phyloP scores from a whole-genome alignment of 345 rosid species.

The Populus euphratica region DNA sequence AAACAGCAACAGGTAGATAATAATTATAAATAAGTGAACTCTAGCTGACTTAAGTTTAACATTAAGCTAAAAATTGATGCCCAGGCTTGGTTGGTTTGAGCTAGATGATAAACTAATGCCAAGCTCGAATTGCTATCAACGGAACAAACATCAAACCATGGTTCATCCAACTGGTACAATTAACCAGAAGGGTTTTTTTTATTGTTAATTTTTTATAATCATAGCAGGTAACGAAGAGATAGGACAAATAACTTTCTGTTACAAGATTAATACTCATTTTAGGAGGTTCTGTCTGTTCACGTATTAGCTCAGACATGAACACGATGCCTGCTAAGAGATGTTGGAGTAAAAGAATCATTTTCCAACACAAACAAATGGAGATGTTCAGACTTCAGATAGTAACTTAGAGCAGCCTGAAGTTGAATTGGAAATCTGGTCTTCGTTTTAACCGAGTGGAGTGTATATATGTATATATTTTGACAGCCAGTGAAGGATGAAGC shows the following conservation, averaged over 20 bases:
- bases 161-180: background rate
- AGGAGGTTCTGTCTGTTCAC: slow-evolving; percentile 12
- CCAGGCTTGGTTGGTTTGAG: no score
- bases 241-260: slow-evolving; percentile 25
- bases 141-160: no score
- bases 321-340: slow-evolving; percentile 24
- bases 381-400: slow-evolving; percentile 11
- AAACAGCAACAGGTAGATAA: no score
- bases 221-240: background rate
- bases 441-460: slow-evolving; percentile 14
- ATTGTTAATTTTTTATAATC: background rate
- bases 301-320: slow-evolving; percentile 20
- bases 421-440: slow-evolving; percentile 24
- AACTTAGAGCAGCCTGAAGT: slow-evolving; percentile 23
- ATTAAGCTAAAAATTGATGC: no score
- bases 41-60: no score
- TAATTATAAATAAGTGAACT: no score
- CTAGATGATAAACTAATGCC: no score
- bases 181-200: background rate
- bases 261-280: slow-evolving; percentile 16
- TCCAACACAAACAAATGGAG: slow-evolving; percentile 26
- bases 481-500: slow-evolving; percentile 19
- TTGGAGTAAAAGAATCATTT: slow-evolving; percentile 23
- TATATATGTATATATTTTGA: slow-evolving; percentile 18
- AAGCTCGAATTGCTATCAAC: no score